phyloP scores from a whole-genome alignment of 257 asterid genomes.

The Echites panduratus region DNA sequence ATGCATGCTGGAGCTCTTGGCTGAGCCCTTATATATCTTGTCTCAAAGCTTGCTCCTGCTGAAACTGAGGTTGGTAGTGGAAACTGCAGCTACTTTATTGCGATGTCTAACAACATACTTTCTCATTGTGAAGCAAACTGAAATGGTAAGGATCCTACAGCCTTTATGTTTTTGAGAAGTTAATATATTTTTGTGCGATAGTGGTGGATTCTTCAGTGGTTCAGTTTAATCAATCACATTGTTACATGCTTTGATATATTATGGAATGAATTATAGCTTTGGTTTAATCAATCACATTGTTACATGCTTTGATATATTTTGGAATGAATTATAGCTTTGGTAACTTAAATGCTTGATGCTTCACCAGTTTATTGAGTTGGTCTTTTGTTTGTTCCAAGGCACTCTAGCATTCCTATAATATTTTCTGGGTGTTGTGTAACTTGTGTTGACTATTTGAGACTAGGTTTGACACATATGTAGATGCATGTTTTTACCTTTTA shows the following conservation, averaged over 20 bases:
- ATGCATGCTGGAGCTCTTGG: slow-evolving; percentile 84
- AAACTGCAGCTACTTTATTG: slow-evolving; percentile 68
- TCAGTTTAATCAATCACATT: not conserved
- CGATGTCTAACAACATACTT: slow-evolving; percentile 72
- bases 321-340: not conserved
- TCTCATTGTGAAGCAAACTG: slow-evolving; percentile 61
- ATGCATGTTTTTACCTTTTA: slow-evolving; percentile 16
- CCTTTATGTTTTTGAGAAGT: not conserved
- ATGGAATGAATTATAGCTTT: not conserved
- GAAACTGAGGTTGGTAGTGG: slow-evolving; percentile 74
- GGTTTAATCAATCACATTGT: not conserved
- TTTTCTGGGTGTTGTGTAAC: not conserved
- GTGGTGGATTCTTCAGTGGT: not conserved
- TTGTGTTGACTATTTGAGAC: not conserved
- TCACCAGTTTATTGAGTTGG: not conserved
- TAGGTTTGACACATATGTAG: slow-evolving; percentile 1
- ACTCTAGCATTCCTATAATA: not conserved
- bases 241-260: not conserved
- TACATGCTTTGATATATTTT: not conserved
- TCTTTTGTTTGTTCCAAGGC: not conserved
- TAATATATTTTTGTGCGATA: not conserved
- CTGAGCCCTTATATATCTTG: slow-evolving; percentile 89
- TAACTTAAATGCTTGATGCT: not conserved
- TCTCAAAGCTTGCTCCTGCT: slow-evolving; percentile 84
- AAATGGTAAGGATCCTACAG: slow-evolving; percentile 40